Evolutionary conservation across 1,139 yeast species (phyloP), one percentile per base, ranked within the genome.

Genomic region (Candida tropicalis): DNA sequence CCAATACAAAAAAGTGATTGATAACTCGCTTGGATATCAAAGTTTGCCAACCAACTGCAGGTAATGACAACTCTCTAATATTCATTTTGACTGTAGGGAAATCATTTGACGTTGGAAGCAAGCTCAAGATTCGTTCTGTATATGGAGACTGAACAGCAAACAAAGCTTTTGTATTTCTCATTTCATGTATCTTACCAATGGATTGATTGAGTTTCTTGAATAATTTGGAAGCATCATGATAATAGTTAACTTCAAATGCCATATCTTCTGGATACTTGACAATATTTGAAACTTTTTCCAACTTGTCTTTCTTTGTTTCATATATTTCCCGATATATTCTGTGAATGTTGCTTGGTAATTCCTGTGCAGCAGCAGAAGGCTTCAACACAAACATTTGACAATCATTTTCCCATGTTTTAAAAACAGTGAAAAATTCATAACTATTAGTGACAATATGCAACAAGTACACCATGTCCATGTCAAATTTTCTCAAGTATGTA

Each of bases 21-120:
- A 85, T 73, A 3, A 88, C 68, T 47, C 90, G 72, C 52, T 82
- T 84, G 36, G 84, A 70, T n/a, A 88, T 73, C 20, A 81, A 70
- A 1, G 79, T 63, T 58, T 90, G 96, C 98, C 99, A 93, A 7
- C 95, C 90, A 41, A 93, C 66, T 3, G 95, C 84, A 5, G 96
- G 93, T 23, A 89, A 65, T 1, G 80, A 62, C 35, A 77, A 58
- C 55, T 80, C 83, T 46, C 78, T 68, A 5, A 81, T 70, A 13
- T 75, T 69, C 77, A 86, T 78, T 44, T 73, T 74, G 16, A 89
- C 68, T 1, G 80, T 72, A 3, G 98, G 97, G 53, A 85, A 76
- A 28, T 81, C 87, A 5, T 65, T 47, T 3, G 81, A 55, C 1
- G 80, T 62, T 22, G 69, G 71, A 34, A 84, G 59, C 5, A 70